Percentiles rank a stretch among this genome's conserved stretches.
Evolutionary conservation across 192 early-diverging fungal genomes (phyloP).

Genomic region (Podila minutissima): DNA sequence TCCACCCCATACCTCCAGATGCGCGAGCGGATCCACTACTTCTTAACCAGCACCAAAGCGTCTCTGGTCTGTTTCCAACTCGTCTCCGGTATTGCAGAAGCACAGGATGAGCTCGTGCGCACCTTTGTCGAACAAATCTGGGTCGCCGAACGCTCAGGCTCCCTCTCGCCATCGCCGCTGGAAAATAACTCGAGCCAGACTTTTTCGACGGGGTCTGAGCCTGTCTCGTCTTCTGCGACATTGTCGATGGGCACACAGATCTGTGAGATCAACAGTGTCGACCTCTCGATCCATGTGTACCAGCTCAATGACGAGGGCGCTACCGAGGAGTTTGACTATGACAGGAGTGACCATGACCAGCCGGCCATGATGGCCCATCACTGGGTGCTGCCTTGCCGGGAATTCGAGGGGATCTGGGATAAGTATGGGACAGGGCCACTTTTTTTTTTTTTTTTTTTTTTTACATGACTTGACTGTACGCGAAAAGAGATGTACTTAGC

Average conservation of each 20-base stretch:
- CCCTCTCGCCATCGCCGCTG: neutral
- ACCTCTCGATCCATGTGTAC: slow-evolving; percentile 52
- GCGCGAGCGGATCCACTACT: slow-evolving; percentile 8
- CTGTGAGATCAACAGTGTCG: neutral
- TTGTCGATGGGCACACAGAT: neutral
- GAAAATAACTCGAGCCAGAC: neutral
- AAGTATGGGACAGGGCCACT: slow-evolving; percentile 39
- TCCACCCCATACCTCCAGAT: slow-evolving; percentile 4
- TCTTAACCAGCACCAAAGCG: neutral
- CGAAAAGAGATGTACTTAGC: too few species aligned
- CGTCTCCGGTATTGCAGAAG: neutral
- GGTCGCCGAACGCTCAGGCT: slow-evolving; percentile 26
- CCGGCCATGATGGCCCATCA: slow-evolving; percentile 60
- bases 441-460: neutral
- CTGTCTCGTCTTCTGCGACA: neutral
- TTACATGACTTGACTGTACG: neutral
- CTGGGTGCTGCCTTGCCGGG: slow-evolving; percentile 56
- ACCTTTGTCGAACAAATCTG: slow-evolving; percentile 21
- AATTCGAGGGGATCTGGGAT: slow-evolving; percentile 62
- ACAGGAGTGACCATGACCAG: slow-evolving; percentile 33
- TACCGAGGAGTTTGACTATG: slow-evolving; percentile 54
- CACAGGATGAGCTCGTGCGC: slow-evolving; percentile 8
- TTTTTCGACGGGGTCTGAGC: neutral
- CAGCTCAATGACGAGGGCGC: slow-evolving; percentile 56
- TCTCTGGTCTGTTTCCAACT: slow-evolving; percentile 16